Base-by-base conservation (phyloP, 129 eudicot genomes). In the Ambrosia artemisiifolia region DNA sequence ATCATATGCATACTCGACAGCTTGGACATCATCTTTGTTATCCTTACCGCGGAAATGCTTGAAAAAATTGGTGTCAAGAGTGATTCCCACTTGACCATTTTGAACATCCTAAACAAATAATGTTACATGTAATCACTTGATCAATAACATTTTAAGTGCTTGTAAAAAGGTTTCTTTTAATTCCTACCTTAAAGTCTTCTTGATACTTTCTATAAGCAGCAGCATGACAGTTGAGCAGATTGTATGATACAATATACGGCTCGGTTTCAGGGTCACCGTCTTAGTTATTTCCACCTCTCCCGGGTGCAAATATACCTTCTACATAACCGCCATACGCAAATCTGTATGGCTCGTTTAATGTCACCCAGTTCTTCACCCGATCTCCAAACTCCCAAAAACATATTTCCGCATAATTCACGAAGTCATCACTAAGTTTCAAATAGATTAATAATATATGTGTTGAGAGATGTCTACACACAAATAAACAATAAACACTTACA, bases 361-460 rank as follows among this genome's bases (percentile, higher is more conserved):
- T 81, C 70, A 70, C 74, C 88, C 88, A 77, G 50, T 73, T 42
- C 68, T 68, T 80, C 38, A 84, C 85, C 11, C 85, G 75, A 38
- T 84, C 85, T 5, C 88, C 88, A 63, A 81, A 84, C 34, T 71
- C 71, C 73, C 73, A 56, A 17, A 76, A 76, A 35, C 81, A 81
- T 11, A 81, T 42, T 55, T 76, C 85, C 30, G 67, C 85, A 30
- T 65, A 81, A 33, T 47, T 56, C 12, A 50, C 60, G 7, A 76
- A 76, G 28, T 72, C 81, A 0, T 72, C 70, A 61, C 81, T 81
- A 24, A 49, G 44, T 40, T 40, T 40, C 0, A 40, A 40, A 40
- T 40, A 40, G 44, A 40, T 40, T 40, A 16, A 38, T 38, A 38
- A 0, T 38, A 38, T 38, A 38, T 38, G 8, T 38, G 43, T 5